Percentiles rank a stretch among this genome's conserved stretches.
Conservation (phyloP, 75 land plant species). For the Selaginella moellendorffii region DNA sequence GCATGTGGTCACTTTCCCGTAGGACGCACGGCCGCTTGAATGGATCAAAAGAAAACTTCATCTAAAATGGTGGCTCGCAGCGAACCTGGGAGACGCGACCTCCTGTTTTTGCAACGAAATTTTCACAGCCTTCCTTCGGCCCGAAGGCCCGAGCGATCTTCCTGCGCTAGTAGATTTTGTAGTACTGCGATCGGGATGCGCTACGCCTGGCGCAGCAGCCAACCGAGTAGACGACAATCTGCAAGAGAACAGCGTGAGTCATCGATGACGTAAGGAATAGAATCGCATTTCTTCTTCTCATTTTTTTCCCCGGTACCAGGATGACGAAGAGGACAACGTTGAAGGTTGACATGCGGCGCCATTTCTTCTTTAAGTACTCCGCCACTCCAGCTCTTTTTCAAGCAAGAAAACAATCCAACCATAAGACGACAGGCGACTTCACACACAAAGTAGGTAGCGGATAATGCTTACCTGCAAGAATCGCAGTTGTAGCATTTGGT, state of each 20-base stretch:
- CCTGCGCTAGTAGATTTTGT: background rate
- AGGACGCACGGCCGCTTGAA: background rate
- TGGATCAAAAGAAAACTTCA: too few relatives aligned
- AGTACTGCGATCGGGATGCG: background rate
- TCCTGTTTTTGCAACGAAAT: too few relatives aligned
- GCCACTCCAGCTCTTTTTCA: background rate
- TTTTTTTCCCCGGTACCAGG: too few relatives aligned
- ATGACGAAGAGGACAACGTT: background rate
- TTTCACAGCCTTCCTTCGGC: too few relatives aligned
- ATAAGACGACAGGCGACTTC: too few relatives aligned
- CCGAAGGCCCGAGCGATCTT: background rate
- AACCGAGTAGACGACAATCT: background rate
- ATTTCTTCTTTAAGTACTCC: background rate
- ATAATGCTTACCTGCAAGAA: constrained; percentile 55
- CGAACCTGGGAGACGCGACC: too few relatives aligned
- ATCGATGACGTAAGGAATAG: background rate
- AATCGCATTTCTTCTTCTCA: background rate
- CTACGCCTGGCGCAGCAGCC: background rate
- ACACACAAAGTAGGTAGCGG: background rate
- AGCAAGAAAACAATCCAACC: too few relatives aligned
- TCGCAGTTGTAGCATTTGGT: constrained; percentile 58
- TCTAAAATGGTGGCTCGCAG: too few relatives aligned
- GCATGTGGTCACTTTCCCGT: background rate
- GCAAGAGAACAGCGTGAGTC: background rate
- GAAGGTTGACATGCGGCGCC: background rate